Evolutionary conservation across 1,284 basidiomycete genomes (phyloP).

Genomic region (Ustilago shanxiensis): DNA sequence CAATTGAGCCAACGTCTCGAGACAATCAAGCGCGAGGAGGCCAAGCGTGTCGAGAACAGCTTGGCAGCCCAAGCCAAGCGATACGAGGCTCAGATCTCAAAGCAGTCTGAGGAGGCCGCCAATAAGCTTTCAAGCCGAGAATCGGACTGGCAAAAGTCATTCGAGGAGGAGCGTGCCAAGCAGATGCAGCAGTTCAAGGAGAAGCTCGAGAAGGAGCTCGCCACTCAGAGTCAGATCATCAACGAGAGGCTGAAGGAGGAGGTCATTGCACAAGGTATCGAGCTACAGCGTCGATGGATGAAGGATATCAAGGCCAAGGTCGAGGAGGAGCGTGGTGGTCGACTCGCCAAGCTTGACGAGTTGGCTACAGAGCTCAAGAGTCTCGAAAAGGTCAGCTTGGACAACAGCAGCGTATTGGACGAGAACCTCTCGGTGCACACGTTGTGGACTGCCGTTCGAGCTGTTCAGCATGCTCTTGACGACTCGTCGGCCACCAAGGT

Average conservation of each 20-base stretch:
- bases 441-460: conserved; percentile 72
- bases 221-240: conserved; percentile 90
- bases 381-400: conserved; percentile 88
- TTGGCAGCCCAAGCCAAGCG: conserved; percentile 76
- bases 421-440: conserved; percentile 89
- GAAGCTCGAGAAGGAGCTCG: conserved; percentile 87
- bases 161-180: conserved; percentile 82
- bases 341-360: conserved; percentile 92
- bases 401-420: conserved; percentile 89
- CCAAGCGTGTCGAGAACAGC: conserved; percentile 80
- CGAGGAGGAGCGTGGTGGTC: conserved; percentile 94
- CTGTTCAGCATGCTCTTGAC: conserved; percentile 71
- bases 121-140: conserved; percentile 88
- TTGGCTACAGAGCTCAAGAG: conserved; percentile 89
- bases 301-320: conserved; percentile 94
- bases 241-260: conserved; percentile 88
- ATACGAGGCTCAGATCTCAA: conserved; percentile 85
- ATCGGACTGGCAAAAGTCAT: conserved; percentile 84
- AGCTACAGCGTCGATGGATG: conserved; percentile 96
- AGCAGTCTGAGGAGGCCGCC: conserved; percentile 84
- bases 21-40: conserved; percentile 84
- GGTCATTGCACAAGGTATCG: conserved; percentile 95
- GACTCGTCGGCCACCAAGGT: conserved; percentile 76
- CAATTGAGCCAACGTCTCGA: conserved; percentile 83
- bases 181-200: conserved; percentile 84